A percentile compares a stretch with the other conserved stretches of the same genome.
phyloP scores from a whole-genome alignment of 2,329 filamentous ascomycete species.

The Fusarium sp. region DNA sequence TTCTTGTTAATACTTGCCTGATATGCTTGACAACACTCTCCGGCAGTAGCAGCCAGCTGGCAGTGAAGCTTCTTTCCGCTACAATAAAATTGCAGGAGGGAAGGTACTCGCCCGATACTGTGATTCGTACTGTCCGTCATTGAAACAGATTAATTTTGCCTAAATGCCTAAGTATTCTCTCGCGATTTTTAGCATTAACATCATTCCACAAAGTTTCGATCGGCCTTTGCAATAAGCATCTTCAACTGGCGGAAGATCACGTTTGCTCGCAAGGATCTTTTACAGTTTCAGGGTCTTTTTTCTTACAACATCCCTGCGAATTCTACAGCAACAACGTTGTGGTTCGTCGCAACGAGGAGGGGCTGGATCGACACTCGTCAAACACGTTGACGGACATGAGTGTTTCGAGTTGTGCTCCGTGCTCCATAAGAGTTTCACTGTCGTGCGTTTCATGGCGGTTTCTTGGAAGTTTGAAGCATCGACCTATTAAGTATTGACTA shows the following conservation, averaged over 20 bases:
- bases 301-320: constrained; percentile 10
- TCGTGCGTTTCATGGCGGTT: constrained; percentile 34
- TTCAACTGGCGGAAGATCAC: not conserved
- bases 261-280: constrained; percentile 5
- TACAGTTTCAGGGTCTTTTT: constrained; percentile 21
- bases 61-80: not conserved
- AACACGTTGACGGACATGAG: constrained; percentile 23
- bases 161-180: not conserved
- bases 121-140: not conserved
- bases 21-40: not conserved
- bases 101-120: not conserved
- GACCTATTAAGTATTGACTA: constrained; percentile 22
- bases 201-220: not conserved
- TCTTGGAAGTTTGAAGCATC: constrained; percentile 34
- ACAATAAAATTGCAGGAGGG: not conserved
- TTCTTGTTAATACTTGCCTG: not conserved
- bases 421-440: constrained; percentile 29
- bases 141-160: not conserved
- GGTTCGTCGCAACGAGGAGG: constrained; percentile 5
- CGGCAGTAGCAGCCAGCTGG: not conserved
- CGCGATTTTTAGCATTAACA: not conserved
- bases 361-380: constrained; percentile 32
- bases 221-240: not conserved
- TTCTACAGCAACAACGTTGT: constrained; percentile 8
- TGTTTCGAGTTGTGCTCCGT: constrained; percentile 30